phyloP scores from a whole-genome alignment of 768 basidiomycete species.

The Leccinum disarticulatum region DNA sequence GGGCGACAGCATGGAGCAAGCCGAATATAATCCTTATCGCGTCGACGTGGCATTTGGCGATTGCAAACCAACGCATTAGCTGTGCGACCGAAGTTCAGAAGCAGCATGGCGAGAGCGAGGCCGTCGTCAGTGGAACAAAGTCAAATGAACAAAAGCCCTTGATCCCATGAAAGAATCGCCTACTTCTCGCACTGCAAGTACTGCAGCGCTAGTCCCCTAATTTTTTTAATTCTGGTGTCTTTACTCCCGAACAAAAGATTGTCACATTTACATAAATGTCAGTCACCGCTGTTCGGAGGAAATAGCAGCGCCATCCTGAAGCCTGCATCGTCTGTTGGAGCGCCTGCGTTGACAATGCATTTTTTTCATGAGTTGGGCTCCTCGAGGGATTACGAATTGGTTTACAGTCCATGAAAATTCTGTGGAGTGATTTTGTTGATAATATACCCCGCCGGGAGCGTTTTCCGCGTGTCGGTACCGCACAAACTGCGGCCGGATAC shows the following conservation, averaged over 20 bases:
- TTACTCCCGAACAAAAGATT: neutral
- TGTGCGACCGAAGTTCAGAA: neutral
- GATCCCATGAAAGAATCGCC: neutral
- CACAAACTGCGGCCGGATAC: neutral
- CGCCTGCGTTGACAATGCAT: neutral
- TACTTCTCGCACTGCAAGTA: neutral
- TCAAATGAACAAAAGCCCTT: neutral
- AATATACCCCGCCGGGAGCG: neutral
- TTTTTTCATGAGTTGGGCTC: neutral
- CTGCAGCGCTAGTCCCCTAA: neutral
- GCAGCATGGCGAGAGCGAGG: slow-evolving; percentile 3
- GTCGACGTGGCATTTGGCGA: neutral
- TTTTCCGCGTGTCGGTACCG: neutral
- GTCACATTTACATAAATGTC: neutral
- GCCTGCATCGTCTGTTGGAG: neutral
- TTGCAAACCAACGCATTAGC: neutral
- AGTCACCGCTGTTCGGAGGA: neutral
- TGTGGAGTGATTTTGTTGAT: no score
- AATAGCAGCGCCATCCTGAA: neutral
- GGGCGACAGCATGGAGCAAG: slow-evolving; percentile 1
- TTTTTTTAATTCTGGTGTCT: neutral
- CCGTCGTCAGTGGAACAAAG: neutral
- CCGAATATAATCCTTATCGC: neutral
- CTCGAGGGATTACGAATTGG: neutral
- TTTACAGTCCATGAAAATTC: neutral